Percentiles rank a stretch among this genome's conserved stretches.
Evolutionary conservation across 768 basidiomycete genomes (phyloP).

Genomic region (Leccinum pellstonianum): DNA sequence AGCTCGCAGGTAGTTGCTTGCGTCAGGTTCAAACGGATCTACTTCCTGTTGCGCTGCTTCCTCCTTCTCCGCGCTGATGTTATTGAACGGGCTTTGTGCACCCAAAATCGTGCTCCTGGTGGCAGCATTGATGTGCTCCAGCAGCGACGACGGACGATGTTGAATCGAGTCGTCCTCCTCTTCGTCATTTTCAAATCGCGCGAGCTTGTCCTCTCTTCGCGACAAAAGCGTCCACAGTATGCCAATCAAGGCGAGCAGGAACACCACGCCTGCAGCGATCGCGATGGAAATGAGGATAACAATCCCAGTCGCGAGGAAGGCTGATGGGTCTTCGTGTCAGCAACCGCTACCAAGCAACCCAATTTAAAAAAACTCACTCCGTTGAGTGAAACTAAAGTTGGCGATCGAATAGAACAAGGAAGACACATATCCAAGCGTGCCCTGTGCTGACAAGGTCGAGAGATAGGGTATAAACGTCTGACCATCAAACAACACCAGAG

Average conservation of each 20-base stretch:
- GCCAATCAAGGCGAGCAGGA: conserved; percentile 80
- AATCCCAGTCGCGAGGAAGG: conserved; percentile 86
- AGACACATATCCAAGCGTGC: conserved; percentile 67
- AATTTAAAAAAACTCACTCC: conserved; percentile 47
- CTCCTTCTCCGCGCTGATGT: conserved; percentile 52
- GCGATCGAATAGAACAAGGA: conserved; percentile 82
- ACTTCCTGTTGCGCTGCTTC: conserved; percentile 43
- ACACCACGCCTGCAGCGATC: conserved; percentile 91
- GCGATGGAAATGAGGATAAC: conserved; percentile 98
- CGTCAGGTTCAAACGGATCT: conserved; percentile 70
- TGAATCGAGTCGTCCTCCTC: conserved; percentile 75
- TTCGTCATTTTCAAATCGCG: conserved; percentile 64
- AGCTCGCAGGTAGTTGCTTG: conserved; percentile 73
- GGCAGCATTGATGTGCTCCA: conserved; percentile 89
- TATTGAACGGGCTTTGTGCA: conserved; percentile 37
- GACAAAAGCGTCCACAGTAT: conserved; percentile 90
- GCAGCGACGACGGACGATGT: conserved; percentile 82
- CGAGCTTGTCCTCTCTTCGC: conserved; percentile 69
- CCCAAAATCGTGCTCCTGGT: conserved; percentile 82
- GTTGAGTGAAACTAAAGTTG: conserved; percentile 70
- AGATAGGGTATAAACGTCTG: conserved; percentile 80
- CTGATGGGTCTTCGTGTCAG: conserved; percentile 37
- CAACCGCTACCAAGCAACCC: neutral
- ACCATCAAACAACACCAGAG: conserved; percentile 88
- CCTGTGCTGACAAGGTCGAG: conserved; percentile 60